Evolutionary conservation across 306 rosid genomes (phyloP), one percentile per base, ranked within the genome.

Genomic region (Ceratonia siliqua): DNA sequence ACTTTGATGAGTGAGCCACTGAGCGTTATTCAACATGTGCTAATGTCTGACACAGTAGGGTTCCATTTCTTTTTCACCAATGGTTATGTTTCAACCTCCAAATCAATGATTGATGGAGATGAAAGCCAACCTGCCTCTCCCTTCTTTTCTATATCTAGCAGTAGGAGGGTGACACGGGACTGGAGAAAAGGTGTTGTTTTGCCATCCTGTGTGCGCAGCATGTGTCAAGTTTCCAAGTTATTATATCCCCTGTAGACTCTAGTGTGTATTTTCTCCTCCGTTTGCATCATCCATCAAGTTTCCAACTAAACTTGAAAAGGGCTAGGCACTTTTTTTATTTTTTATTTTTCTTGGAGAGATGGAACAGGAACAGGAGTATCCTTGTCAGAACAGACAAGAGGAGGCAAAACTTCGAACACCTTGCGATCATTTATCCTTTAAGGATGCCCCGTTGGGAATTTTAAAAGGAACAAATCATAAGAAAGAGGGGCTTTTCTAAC

Each of bases 21-120:
- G 53, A 21, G 74, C 35, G 43, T 62, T 48, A 53, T 62, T 84
- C 59, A 52, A 75, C 78, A 81, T 65, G 82, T 81, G 82, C 74
- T 15, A 6, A 2, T 81, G 84, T 71, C 75, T 80, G 67, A n/a
- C 64, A 65, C 18, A 42, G 21, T 46, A 68, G 73, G 63, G 49
- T n/a, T 58, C 68, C 32, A 39, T 18, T 28, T 27, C 62, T 10
- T 58, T 75, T 83, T 59, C 20, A 20, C 38, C 30, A n/a, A 14
- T 25, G 55, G 41, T 3, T 45, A 69, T 62, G 73, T 71, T 79
- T 3, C 70, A 42, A 49, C 73, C 62, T 32, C 50, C 69, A 59
- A 75, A 75, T 71, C 77, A 75, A 53, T 72, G 73, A 79, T 83
- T 69, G 78, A 79, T 3, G 30, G 17, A 33, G 48, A 39, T 57